phyloP scores from a whole-genome alignment of 2,329 filamentous ascomycete species.

The Talaromyces atroroseus region DNA sequence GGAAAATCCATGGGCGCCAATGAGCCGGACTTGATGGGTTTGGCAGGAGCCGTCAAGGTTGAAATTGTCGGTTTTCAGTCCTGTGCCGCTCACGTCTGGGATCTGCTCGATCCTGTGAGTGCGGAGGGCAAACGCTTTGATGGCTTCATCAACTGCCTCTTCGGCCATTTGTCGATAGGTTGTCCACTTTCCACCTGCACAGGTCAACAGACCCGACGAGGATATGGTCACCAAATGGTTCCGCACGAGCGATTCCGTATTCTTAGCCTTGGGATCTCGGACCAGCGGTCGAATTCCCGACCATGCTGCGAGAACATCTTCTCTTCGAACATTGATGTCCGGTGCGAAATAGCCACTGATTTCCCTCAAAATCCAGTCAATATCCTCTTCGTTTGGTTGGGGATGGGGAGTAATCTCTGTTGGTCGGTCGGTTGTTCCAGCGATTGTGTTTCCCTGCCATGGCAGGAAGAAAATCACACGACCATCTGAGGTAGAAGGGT shows the following conservation, averaged over 20 bases:
- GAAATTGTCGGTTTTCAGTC: slow-evolving; percentile 65
- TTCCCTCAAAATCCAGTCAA: slow-evolving; percentile 81
- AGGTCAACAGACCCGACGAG: slow-evolving; percentile 73
- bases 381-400: slow-evolving; percentile 73
- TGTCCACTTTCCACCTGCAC: slow-evolving; percentile 87
- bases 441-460: slow-evolving; percentile 90
- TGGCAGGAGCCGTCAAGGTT: slow-evolving; percentile 69
- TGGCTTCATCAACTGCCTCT: slow-evolving; percentile 76
- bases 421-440: slow-evolving; percentile 78
- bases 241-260: slow-evolving; percentile 80
- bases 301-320: slow-evolving; percentile 86
- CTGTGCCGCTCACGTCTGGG: slow-evolving; percentile 64
- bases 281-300: slow-evolving; percentile 82
- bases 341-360: slow-evolving; percentile 76
- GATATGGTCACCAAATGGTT: slow-evolving; percentile 80
- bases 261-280: slow-evolving; percentile 77
- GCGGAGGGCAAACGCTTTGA: slow-evolving; percentile 61
- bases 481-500: slow-evolving; percentile 79
- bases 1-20: slow-evolving; percentile 81
- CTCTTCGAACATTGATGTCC: slow-evolving; percentile 76
- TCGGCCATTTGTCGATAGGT: slow-evolving; percentile 92
- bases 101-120: slow-evolving; percentile 54
- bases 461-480: slow-evolving; percentile 90
- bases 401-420: slow-evolving; percentile 68
- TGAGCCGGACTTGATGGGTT: slow-evolving; percentile 73